Conservation (phyloP, 768 basidiomycete species). For the Russula virescens region DNA sequence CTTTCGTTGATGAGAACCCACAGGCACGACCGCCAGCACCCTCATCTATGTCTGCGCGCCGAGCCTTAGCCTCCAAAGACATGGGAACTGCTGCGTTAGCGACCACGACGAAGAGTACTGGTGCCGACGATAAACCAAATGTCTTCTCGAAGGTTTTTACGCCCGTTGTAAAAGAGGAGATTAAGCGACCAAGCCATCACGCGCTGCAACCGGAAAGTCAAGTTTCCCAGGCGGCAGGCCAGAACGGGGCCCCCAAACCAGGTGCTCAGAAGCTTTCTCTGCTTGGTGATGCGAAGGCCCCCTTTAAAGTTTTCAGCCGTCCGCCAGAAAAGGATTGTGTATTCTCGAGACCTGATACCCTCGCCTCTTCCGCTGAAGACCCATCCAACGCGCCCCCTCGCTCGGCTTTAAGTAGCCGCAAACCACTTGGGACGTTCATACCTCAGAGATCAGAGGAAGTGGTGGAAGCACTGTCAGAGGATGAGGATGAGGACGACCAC, state of each 20-base stretch:
- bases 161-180: conserved; percentile 32
- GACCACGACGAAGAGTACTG: conserved; percentile 24
- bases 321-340: conserved; percentile 42
- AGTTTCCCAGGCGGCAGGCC: not conserved
- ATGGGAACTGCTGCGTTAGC: conserved; percentile 27
- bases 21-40: conserved; percentile 40
- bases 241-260: conserved; percentile 2
- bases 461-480: conserved; percentile 22
- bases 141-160: conserved; percentile 64
- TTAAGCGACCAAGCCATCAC: conserved; percentile 8
- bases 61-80: conserved; percentile 51
- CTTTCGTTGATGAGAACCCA: conserved; percentile 52
- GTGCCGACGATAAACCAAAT: conserved; percentile 29
- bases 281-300: conserved; percentile 36
- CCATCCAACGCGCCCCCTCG: conserved; percentile 7
- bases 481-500: conserved; percentile 24
- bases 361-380: conserved; percentile 37
- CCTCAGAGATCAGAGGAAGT: conserved; percentile 7
- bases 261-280: conserved; percentile 32
- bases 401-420: conserved; percentile 23
- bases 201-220: not conserved
- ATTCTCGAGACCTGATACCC: conserved; percentile 26
- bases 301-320: conserved; percentile 64
- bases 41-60: conserved; percentile 32
- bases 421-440: conserved; percentile 25